Conservation (phyloP, 2,329 filamentous ascomycete genomes). For the Neofusicoccum kwambonambiense region DNA sequence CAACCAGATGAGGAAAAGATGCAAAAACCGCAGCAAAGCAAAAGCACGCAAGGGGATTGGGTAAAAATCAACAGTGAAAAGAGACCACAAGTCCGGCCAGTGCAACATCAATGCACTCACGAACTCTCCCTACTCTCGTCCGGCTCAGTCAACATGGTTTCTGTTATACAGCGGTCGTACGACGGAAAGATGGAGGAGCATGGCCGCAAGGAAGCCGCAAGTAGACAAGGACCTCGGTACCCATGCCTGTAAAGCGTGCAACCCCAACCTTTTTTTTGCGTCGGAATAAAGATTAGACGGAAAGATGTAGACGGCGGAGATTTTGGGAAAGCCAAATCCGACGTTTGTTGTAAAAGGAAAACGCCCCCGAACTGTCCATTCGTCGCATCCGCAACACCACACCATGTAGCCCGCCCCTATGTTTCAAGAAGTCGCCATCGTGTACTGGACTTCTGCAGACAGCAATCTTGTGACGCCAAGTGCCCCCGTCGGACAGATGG, state of each 20-base stretch:
- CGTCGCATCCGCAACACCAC: slow-evolving; percentile 11
- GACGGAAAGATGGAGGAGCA: neutral
- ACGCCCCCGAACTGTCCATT: neutral
- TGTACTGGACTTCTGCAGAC: slow-evolving; percentile 27
- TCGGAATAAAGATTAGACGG: slow-evolving; percentile 4
- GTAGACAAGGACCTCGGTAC: slow-evolving; percentile 4
- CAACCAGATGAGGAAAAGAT: slow-evolving; percentile 10
- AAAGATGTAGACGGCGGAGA: neutral
- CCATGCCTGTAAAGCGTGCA: slow-evolving; percentile 8
- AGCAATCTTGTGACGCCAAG: slow-evolving; percentile 18
- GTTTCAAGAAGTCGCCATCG: slow-evolving; percentile 26
- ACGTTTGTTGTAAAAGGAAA: slow-evolving; percentile 3
- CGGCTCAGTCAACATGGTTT: neutral
- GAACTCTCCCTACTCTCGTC: neutral
- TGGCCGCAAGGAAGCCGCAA: slow-evolving; percentile 11
- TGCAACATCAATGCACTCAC: neutral
- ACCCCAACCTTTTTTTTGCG: slow-evolving; percentile 16
- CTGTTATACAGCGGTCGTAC: slow-evolving; percentile 16
- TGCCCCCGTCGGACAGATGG: slow-evolving; percentile 15
- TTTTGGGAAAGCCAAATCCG: neutral
- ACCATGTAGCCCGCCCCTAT: neutral
- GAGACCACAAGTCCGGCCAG: slow-evolving; percentile 1
- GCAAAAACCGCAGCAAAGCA: neutral
- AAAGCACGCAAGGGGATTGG: neutral
- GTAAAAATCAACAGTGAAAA: slow-evolving; percentile 15